Percentiles rank a stretch among this genome's conserved stretches.
Conservation (phyloP, 495 filamentous ascomycete species). For the Neohortaea acidophila region DNA sequence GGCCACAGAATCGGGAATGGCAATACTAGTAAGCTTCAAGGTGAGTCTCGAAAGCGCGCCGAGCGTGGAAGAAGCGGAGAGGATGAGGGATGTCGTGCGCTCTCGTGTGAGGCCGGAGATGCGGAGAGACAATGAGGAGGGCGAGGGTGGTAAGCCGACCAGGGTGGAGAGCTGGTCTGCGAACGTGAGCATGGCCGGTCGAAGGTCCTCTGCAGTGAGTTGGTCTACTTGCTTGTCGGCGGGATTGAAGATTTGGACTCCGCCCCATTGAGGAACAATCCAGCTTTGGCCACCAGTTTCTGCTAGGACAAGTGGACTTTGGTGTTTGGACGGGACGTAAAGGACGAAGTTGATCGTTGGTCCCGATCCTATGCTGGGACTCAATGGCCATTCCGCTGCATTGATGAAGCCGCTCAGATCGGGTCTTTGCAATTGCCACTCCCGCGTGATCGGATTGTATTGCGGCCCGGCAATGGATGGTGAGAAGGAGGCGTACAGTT, state of each 20-base stretch:
- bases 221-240: slow-evolving; percentile 20
- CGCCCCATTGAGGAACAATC: slow-evolving; percentile 95
- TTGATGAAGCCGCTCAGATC: slow-evolving; percentile 92
- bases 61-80: slow-evolving; percentile 84
- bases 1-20: slow-evolving; percentile 75
- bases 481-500: slow-evolving; percentile 68
- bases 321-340: slow-evolving; percentile 51
- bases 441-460: slow-evolving; percentile 34
- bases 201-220: slow-evolving; percentile 46
- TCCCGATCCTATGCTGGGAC: slow-evolving; percentile 79
- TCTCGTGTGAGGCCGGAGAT: slow-evolving; percentile 71
- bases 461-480: slow-evolving; percentile 53
- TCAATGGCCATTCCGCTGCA: slow-evolving; percentile 91
- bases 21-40: slow-evolving; percentile 71
- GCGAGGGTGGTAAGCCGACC: slow-evolving; percentile 69
- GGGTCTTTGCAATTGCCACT: slow-evolving; percentile 64
- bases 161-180: slow-evolving; percentile 83
- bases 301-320: slow-evolving; percentile 51
- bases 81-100: slow-evolving; percentile 67
- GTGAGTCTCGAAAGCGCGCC: slow-evolving; percentile 83
- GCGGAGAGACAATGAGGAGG: slow-evolving; percentile 64
- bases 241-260: slow-evolving; percentile 65
- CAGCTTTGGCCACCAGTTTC: slow-evolving; percentile 68
- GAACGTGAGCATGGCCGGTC: slow-evolving; percentile 72
- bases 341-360: slow-evolving; percentile 93